These are phyloP conservation scores for Rhizoctonia solani DNA, from an alignment of 1,284 basidiomycete species.

Conservation along the genomic window DNA sequence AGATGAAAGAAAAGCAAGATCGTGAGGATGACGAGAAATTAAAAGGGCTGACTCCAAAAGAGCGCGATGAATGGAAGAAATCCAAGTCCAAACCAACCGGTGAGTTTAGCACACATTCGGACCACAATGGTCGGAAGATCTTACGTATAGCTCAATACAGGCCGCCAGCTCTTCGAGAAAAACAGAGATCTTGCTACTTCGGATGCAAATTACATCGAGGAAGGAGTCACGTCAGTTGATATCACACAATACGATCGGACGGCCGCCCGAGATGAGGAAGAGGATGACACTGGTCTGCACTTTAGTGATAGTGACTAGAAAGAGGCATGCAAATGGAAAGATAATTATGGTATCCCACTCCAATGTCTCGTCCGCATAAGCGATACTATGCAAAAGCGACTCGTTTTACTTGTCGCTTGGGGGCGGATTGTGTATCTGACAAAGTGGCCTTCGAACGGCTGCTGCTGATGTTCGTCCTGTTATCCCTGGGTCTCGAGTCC, in stretches of 20 bases:
- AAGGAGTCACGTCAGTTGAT: constrained; percentile 84
- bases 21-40: constrained; percentile 83
- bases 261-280: constrained; percentile 62
- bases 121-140: constrained; percentile 12
- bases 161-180: constrained; percentile 86
- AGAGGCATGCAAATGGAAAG: background rate
- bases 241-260: constrained; percentile 81
- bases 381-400: constrained; percentile 25
- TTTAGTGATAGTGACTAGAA: constrained; percentile 83
- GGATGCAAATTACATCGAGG: constrained; percentile 76
- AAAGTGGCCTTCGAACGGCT: too few species aligned
- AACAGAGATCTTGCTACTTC: constrained; percentile 67
- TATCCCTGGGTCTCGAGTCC: background rate
- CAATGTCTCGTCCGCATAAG: background rate
- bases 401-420: background rate
- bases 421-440: background rate
- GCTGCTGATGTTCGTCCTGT: too few species aligned
- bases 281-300: constrained; percentile 56
- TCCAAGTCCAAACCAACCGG: constrained; percentile 69
- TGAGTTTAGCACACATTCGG: constrained; percentile 46
- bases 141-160: too few species aligned
- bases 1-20: constrained; percentile 61
- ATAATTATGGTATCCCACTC: background rate
- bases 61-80: constrained; percentile 85
- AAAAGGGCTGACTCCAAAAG: constrained; percentile 75